These are phyloP conservation scores for Bretziella fagacearum DNA, from an alignment of 2,329 filamentous ascomycete species.

Conservation along the genomic window DNA sequence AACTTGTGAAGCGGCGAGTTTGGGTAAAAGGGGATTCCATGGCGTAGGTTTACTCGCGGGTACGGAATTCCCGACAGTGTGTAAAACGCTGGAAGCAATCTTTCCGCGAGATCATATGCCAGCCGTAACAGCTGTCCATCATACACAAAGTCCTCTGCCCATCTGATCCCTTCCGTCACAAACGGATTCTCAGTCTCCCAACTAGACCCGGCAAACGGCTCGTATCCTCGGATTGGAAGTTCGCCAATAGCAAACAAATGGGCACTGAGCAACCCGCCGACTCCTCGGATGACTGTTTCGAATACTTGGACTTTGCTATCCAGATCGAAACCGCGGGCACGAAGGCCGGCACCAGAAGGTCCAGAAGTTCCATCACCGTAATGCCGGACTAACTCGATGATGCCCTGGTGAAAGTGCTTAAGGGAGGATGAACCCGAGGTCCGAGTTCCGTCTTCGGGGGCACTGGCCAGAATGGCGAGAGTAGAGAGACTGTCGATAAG, in stretches of 20 bases:
- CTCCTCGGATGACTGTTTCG: conserved; percentile 86
- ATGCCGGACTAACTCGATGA: conserved; percentile 56
- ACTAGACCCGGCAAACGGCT: conserved; percentile 26
- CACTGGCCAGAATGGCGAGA: conserved; percentile 76
- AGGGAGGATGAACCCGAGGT: conserved; percentile 32
- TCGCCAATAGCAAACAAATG: conserved; percentile 88
- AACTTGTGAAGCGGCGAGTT: conserved; percentile 63
- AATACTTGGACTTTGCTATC: conserved; percentile 99
- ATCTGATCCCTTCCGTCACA: conserved; percentile 41
- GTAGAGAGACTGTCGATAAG: conserved; percentile 91
- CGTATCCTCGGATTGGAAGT: conserved; percentile 68
- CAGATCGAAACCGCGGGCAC: conserved; percentile 72
- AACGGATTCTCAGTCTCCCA: conserved; percentile 25
- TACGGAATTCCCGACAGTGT: conserved; percentile 86
- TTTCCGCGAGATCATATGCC: conserved; percentile 66
- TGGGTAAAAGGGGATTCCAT: conserved; percentile 81
- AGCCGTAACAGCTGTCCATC: conserved; percentile 82
- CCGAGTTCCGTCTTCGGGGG: conserved; percentile 28
- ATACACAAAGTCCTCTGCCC: conserved; percentile 66
- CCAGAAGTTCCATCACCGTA: conserved; percentile 73
- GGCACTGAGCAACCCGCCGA: conserved; percentile 79
- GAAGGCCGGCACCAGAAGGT: conserved; percentile 48
- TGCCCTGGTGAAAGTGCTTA: conserved; percentile 61
- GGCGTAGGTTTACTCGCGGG: conserved; percentile 76
- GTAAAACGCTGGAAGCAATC: conserved; percentile 81